Evolutionary conservation across 192 early-diverging fungal genomes (phyloP).

Genomic region (Entomortierella parvispora): DNA sequence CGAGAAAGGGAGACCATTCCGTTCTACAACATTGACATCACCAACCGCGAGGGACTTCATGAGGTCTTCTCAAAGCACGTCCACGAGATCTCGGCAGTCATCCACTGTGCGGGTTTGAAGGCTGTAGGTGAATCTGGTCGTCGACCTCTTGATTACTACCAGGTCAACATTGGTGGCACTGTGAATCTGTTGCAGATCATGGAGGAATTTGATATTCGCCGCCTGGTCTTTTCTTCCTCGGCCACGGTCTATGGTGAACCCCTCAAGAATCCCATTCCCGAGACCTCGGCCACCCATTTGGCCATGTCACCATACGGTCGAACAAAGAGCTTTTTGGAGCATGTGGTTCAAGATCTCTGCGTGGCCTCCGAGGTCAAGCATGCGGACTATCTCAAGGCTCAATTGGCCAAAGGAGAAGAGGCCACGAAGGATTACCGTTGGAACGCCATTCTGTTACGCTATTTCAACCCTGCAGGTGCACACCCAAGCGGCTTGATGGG

Average conservation of each 20-base stretch:
- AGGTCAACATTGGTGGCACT: conserved; percentile 93
- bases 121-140: conserved; percentile 84
- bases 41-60: conserved; percentile 71
- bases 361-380: conserved; percentile 57
- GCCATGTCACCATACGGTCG: conserved; percentile 95
- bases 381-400: conserved; percentile 9
- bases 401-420: background rate
- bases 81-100: conserved; percentile 64
- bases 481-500: conserved; percentile 91
- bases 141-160: conserved; percentile 90
- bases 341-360: conserved; percentile 81
- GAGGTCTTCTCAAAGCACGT: conserved; percentile 76
- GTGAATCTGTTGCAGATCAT: conserved; percentile 85
- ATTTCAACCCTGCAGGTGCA: conserved; percentile 96
- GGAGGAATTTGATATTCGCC: conserved; percentile 80
- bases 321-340: conserved; percentile 92
- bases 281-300: conserved; percentile 72
- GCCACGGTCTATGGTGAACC: conserved; percentile 91
- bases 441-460: conserved; percentile 52
- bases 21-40: conserved; percentile 84
- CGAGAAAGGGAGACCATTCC: conserved; percentile 61
- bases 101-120: conserved; percentile 92
- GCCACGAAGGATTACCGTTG: conserved; percentile 22
- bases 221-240: conserved; percentile 95
- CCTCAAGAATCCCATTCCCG: conserved; percentile 74